Base-by-base conservation (phyloP, 495 filamentous ascomycete genomes). In the Penicillium egyptiacum region DNA sequence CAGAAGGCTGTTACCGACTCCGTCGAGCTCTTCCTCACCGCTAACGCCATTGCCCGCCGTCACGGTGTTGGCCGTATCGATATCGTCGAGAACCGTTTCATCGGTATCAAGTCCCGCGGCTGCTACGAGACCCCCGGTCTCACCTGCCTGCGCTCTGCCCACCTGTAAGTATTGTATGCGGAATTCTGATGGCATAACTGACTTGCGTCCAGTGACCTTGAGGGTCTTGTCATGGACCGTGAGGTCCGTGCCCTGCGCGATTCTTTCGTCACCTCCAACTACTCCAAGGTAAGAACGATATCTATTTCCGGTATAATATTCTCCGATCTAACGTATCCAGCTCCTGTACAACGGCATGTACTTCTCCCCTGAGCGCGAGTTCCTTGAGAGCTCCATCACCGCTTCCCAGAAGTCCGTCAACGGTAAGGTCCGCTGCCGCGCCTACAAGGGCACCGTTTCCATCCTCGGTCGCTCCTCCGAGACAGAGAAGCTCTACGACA, bases 11-110 rank as follows among this genome's bases (percentile, higher is more conserved):
- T 81, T 63, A 93, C 89, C 22, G 91, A 89, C 63, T 74, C 84
- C 17, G 76, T 96, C 25, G 88, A 91, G 60, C 74, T 96, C 35
- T 96, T 97, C 81, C 77, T 87, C 62, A 78, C 83, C 33, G 78
- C 85, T 59, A 97, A 96, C 79, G 74, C 82, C 51, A 92, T 96
- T 66, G 92, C 83, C 53, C 81, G 83, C 59, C 81, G 75, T 48
- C 70, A 92, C 71, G 93, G 92, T 67, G 80, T 96, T 57, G 93
- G 92, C 61, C 79, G 92, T 66, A 88, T 96, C 61, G 92, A 96
- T 68, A 96, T 96, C 64, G 92, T 81, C 49, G 92, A 96, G 82
- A 91, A 88, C 75, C 83, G 89, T 44, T 92, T 90, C 77, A 90
- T 93, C 65, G 89, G 85, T 63, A 76, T 94, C 68, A 95, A 96